These are phyloP conservation scores for Botrytis fabae DNA, from an alignment of 2,329 filamentous ascomycete species.

Conservation along the genomic window DNA sequence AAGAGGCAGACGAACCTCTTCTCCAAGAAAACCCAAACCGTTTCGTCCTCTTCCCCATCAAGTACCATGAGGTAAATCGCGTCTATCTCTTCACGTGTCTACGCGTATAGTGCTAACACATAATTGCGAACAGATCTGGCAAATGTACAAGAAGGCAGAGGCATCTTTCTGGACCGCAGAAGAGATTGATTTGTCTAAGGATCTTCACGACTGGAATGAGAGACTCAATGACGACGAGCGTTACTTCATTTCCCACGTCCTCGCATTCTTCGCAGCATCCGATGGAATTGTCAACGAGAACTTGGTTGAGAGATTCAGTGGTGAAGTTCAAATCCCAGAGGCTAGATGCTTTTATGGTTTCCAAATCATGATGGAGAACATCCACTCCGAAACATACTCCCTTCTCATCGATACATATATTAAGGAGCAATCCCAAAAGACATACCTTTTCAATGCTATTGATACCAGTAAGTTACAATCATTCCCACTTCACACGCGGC, in stretches of 20 bases:
- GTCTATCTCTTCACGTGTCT: constrained; percentile 44
- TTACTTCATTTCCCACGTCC: constrained; percentile 97
- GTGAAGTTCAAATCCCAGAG: constrained; percentile 95
- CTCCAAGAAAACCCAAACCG: constrained; percentile 93
- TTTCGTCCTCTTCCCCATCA: constrained; percentile 98
- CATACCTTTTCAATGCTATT: constrained; percentile 96
- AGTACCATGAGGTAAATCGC: constrained; percentile 91
- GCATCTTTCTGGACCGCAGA: constrained; percentile 99
- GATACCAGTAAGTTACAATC: constrained; percentile 74
- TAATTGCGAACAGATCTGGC: constrained; percentile 75
- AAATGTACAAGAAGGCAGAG: constrained; percentile 99
- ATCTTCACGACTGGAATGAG: constrained; percentile 99
- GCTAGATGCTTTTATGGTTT: constrained; percentile 99
- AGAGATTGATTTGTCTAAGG: constrained; percentile 98
- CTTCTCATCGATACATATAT: constrained; percentile 99
- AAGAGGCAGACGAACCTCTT: constrained; percentile 83
- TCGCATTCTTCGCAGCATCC: constrained; percentile 98
- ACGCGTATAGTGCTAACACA: constrained; percentile 66
- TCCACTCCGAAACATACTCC: constrained; percentile 99
- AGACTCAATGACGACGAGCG: constrained; percentile 93
- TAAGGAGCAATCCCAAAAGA: constrained; percentile 92
- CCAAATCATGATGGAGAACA: constrained; percentile 99
- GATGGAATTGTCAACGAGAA: constrained; percentile 99
- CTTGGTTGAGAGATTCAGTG: constrained; percentile 94
- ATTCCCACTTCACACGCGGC: neutral